These are phyloP conservation scores for Cyathus olla DNA, from an alignment of 1,284 basidiomycete species.

Conservation along the genomic window DNA sequence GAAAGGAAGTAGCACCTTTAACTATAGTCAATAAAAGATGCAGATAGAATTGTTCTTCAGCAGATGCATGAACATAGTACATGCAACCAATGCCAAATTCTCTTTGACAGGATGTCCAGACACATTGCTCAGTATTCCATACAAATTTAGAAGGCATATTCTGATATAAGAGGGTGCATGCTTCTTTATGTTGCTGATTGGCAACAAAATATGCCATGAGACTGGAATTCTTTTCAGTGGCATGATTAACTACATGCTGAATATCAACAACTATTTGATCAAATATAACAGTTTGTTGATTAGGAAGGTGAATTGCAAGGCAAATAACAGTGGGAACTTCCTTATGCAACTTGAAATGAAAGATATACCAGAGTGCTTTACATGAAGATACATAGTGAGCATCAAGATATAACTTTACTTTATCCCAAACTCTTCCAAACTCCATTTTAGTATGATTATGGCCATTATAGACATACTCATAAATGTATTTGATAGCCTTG, in stretches of 20 bases:
- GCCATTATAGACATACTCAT: conserved; percentile 62
- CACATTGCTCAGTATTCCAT: conserved; percentile 9
- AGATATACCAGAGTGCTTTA: conserved; percentile 45
- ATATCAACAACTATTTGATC: not conserved
- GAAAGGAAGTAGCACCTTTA: conserved; percentile 43
- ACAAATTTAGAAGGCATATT: conserved; percentile 41
- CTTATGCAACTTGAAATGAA: conserved; percentile 39
- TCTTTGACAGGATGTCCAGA: conserved; percentile 31
- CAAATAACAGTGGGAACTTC: conserved; percentile 41
- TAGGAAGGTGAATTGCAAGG: conserved; percentile 47
- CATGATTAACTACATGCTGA: not conserved
- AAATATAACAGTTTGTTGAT: conserved; percentile 17
- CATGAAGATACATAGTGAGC: conserved; percentile 44
- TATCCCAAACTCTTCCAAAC: conserved; percentile 13
- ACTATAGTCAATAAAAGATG: conserved; percentile 43
- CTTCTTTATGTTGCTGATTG: conserved; percentile 10
- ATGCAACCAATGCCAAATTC: conserved; percentile 42
- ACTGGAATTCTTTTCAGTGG: not conserved
- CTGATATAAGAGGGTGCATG: conserved; percentile 41
- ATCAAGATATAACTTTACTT: conserved; percentile 47
- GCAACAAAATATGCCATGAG: not conserved
- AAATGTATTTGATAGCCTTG: conserved; percentile 52
- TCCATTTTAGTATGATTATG: conserved; percentile 41
- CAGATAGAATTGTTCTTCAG: conserved; percentile 48
- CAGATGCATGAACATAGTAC: conserved; percentile 37